Evolutionary conservation across 1,284 basidiomycete species (phyloP), one percentile per base, ranked within the genome.

Genomic region (Microbotryum violaceum): DNA sequence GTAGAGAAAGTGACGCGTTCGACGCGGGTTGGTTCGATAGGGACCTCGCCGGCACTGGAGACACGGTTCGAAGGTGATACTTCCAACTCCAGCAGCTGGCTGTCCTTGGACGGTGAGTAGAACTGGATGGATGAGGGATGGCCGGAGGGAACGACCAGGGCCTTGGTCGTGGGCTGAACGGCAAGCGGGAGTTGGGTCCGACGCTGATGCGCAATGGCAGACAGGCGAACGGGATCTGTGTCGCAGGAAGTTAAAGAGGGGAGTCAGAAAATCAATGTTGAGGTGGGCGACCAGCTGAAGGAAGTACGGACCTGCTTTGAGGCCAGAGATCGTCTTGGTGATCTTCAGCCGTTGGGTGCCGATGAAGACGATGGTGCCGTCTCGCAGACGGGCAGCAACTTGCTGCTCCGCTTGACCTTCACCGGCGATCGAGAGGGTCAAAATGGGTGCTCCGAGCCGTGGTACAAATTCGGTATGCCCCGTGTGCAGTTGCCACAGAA

Each of bases 121-220:
- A 90, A 85, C 77, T 98, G 96, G 49, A 99, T 78, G 16, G 91
- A 91, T 6, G 93, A 94, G 0, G 92, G 88, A 73, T 98, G 92
- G 0, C 93, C 94, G 0, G 94, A 91, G 0, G 91, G 88, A 20
- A 98, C 81, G 61, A 97, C 82, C 58, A 96, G 77, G 1, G 87
- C 84, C n/a, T 84, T 83, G 9, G 88, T 61, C 16, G 78, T 76
- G 6, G 80, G 76, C 73, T 94, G 89, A 54, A 88, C 78, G 8
- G 87, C 85, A 49, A 94, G 79, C 7, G 87, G 87, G 25, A 80
- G 73, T 16, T 58, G 44, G 31, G 23, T 20, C 50, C 25, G 29
- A 47, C 45, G 25, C 18, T 45, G 65, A 6, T 20, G 42, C 31
- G 61, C 37, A 56, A 48, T 5, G 56, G 31, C 14, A 56, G 31